phyloP scores from a whole-genome alignment of 441 rosid genomes.

The Cnidoscolus chayamansa region DNA sequence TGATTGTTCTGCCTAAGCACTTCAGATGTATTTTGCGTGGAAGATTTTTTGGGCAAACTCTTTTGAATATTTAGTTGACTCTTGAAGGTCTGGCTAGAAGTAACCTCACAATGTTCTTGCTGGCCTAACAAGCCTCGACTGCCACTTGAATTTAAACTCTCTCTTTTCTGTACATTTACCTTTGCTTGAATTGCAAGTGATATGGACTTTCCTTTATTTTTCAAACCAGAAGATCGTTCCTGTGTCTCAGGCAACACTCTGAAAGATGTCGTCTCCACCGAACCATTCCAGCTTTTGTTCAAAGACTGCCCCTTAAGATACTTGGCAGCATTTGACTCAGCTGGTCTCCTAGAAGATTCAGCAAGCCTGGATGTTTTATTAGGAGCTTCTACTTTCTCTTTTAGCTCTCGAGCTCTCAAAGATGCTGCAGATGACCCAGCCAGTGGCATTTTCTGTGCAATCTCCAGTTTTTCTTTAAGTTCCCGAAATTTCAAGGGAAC shows the following conservation, averaged over 20 bases:
- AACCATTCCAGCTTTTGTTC: constrained; percentile 68
- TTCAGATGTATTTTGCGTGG: constrained; percentile 39
- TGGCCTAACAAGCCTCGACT: constrained; percentile 41
- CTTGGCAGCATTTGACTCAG: constrained; percentile 52
- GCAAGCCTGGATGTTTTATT: constrained; percentile 42
- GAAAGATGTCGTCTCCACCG: constrained; percentile 39
- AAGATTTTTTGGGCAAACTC: constrained; percentile 49
- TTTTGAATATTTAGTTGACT: constrained; percentile 54
- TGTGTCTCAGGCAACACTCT: constrained; percentile 38
- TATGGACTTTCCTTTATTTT: constrained; percentile 60
- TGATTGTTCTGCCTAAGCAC: constrained; percentile 83
- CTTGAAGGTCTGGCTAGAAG: constrained; percentile 49
- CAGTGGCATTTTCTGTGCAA: constrained; percentile 46
- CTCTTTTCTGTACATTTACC: constrained; percentile 76
- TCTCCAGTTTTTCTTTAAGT: constrained; percentile 64
- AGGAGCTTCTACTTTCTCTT: constrained; percentile 51
- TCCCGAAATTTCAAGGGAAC: constrained; percentile 63
- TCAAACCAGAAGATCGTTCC: constrained; percentile 39
- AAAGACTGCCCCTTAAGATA: constrained; percentile 60
- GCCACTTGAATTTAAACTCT: constrained; percentile 45
- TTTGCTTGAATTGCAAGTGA: constrained; percentile 94
- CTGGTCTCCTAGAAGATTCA: constrained; percentile 45
- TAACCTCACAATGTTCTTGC: constrained; percentile 51
- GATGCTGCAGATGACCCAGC: constrained; percentile 39
- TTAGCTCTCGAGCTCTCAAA: constrained; percentile 44